Conservation (phyloP, 495 filamentous ascomycete genomes). For the Cryomyces minteri region DNA sequence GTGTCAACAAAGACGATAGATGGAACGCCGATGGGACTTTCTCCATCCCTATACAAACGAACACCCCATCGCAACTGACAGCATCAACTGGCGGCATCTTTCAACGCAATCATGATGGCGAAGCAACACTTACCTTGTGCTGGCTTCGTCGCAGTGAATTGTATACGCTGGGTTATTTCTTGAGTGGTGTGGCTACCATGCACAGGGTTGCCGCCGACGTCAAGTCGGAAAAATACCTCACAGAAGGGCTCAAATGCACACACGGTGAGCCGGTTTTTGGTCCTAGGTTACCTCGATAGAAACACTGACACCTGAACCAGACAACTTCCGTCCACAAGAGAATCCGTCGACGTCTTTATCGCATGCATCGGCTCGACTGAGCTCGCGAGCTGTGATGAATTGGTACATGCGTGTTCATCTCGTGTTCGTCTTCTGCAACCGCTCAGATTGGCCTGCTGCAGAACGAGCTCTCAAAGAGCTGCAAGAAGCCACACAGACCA, state of each 20-base stretch:
- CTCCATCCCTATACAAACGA: slow-evolving; percentile 45
- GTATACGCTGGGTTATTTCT: slow-evolving; percentile 49
- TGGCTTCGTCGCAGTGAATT: slow-evolving; percentile 51
- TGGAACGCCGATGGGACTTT: slow-evolving; percentile 57
- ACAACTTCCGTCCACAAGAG: too few relatives aligned
- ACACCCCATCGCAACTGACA: slow-evolving; percentile 8
- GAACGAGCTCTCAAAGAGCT: slow-evolving; percentile 24
- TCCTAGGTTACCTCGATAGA: too few relatives aligned
- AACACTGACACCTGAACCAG: too few relatives aligned
- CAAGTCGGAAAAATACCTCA: slow-evolving; percentile 48
- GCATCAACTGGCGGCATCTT: slow-evolving; percentile 24
- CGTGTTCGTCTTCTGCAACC: slow-evolving; percentile 37
- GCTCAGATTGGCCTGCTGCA: slow-evolving; percentile 46
- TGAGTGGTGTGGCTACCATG: slow-evolving; percentile 52
- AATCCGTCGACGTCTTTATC: too few relatives aligned
- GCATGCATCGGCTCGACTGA: too few relatives aligned
- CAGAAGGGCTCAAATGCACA: slow-evolving; percentile 39
- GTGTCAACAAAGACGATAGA: slow-evolving; percentile 31
- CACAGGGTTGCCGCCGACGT: slow-evolving; percentile 43
- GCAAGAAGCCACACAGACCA: slow-evolving; percentile 13
- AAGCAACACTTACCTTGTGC: slow-evolving; percentile 29
- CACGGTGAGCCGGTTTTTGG: slow-evolving; percentile 24
- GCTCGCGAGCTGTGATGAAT: slow-evolving; percentile 17
- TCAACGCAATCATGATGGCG: slow-evolving; percentile 9
- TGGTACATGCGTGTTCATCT: slow-evolving; percentile 40